These are phyloP conservation scores for Thielaviopsis euricoi DNA, from an alignment of 2,329 filamentous ascomycete species.

Conservation along the genomic window DNA sequence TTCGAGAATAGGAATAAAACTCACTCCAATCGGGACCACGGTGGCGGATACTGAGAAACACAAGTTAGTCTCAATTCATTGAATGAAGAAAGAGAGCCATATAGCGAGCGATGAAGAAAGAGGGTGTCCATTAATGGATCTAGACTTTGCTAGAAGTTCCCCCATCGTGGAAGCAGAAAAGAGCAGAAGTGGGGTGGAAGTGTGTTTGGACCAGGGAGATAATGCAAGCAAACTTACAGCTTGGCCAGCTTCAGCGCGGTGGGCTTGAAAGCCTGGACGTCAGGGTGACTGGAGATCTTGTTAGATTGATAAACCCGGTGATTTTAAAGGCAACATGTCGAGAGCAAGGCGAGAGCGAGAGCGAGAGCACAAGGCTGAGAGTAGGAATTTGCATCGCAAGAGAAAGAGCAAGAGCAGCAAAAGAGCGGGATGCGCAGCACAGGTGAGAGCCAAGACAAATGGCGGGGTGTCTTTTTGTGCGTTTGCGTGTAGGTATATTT, in stretches of 20 bases:
- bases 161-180: neutral
- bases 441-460: neutral
- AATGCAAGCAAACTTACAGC: conserved; percentile 45
- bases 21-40: conserved; percentile 97
- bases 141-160: neutral
- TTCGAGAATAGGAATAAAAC: conserved; percentile 21
- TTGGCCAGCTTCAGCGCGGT: conserved; percentile 86
- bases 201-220: neutral
- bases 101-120: neutral
- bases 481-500: no score
- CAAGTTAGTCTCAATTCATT: conserved; percentile 11
- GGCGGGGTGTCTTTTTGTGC: neutral
- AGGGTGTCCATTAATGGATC: neutral
- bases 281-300: conserved; percentile 50
- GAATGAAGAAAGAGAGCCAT: neutral
- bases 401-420: neutral
- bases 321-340: neutral
- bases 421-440: neutral
- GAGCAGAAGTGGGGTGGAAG: neutral
- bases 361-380: neutral
- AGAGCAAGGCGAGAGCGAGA: neutral
- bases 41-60: conserved; percentile 58
- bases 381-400: conserved; percentile 7
- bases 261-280: conserved; percentile 93
- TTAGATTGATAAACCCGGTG: neutral